These are phyloP conservation scores for Citrus medica DNA, from an alignment of 345 rosid species.

Conservation along the genomic window DNA sequence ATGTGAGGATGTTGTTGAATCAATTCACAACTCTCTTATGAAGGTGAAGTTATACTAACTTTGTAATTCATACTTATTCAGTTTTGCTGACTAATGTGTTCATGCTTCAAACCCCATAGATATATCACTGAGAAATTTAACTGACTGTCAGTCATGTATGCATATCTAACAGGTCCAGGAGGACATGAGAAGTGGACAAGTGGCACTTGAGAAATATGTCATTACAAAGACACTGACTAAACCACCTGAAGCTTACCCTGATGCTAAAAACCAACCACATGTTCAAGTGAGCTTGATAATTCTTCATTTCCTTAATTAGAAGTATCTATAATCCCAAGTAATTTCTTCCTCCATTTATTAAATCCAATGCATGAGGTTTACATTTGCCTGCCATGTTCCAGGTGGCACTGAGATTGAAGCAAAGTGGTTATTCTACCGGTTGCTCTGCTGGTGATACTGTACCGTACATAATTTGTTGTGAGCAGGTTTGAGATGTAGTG, in stretches of 20 bases:
- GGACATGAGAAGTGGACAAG: slow-evolving; percentile 91
- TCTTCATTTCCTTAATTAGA: slow-evolving; percentile 5
- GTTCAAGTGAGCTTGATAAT: slow-evolving; percentile 62
- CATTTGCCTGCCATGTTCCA: slow-evolving; percentile 33
- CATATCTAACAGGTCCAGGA: slow-evolving; percentile 68
- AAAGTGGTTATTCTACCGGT: slow-evolving; percentile 78
- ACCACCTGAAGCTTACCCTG: slow-evolving; percentile 93
- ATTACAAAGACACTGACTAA: slow-evolving; percentile 95
- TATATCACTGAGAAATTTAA: neutral
- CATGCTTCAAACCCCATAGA: slow-evolving; percentile 3
- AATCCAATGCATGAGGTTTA: slow-evolving; percentile 14
- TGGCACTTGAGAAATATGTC: slow-evolving; percentile 84
- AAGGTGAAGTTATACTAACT: slow-evolving; percentile 48
- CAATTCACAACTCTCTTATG: slow-evolving; percentile 77
- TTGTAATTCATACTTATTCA: neutral
- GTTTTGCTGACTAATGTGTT: neutral
- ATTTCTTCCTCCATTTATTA: slow-evolving; percentile 4
- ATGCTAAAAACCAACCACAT: slow-evolving; percentile 94
- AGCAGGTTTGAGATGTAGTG: slow-evolving; percentile 59
- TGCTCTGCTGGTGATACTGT: slow-evolving; percentile 81
- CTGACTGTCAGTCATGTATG: slow-evolving; percentile 13
- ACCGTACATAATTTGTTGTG: slow-evolving; percentile 89
- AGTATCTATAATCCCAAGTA: slow-evolving; percentile 2
- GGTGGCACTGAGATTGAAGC: slow-evolving; percentile 93
- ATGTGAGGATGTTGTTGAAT: slow-evolving; percentile 91